Evolutionary conservation across 129 eudicot genomes (phyloP).

Genomic region (Sambucus nigra): DNA sequence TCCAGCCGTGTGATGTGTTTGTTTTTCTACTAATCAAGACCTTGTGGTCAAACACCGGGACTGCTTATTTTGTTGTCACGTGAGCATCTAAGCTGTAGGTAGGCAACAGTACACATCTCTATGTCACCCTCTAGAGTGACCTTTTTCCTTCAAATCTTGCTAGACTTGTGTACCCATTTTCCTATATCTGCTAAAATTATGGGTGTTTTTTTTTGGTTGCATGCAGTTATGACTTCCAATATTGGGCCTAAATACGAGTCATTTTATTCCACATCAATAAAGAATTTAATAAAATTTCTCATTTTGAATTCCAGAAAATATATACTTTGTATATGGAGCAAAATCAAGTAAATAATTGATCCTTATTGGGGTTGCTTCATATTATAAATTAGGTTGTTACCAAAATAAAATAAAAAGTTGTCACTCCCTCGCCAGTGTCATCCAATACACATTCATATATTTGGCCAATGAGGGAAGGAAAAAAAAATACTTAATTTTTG

Average conservation of each 20-base stretch:
- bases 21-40: conserved; percentile 29
- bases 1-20: conserved; percentile 38
- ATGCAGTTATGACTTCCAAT: conserved; percentile 31
- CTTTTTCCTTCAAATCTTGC: conserved; percentile 41
- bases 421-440: too few species aligned
- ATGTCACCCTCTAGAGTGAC: conserved; percentile 14
- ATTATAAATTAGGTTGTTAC: too few species aligned
- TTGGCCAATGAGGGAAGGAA: too few species aligned
- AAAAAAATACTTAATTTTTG: too few species aligned
- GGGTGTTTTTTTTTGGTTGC: conserved; percentile 28
- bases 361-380: too few species aligned
- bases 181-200: conserved; percentile 5
- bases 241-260: conserved; percentile 18
- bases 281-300: too few species aligned
- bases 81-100: conserved; percentile 23
- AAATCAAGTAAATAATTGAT: too few species aligned
- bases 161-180: not conserved
- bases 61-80: conserved; percentile 43
- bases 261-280: too few species aligned
- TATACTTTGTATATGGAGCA: too few species aligned
- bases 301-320: too few species aligned
- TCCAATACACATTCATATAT: too few species aligned
- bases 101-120: conserved; percentile 12
- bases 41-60: conserved; percentile 37
- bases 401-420: too few species aligned